Base-by-base conservation (phyloP, 108 stramenopile genomes). In the Cyclotella distinguenda region DNA sequence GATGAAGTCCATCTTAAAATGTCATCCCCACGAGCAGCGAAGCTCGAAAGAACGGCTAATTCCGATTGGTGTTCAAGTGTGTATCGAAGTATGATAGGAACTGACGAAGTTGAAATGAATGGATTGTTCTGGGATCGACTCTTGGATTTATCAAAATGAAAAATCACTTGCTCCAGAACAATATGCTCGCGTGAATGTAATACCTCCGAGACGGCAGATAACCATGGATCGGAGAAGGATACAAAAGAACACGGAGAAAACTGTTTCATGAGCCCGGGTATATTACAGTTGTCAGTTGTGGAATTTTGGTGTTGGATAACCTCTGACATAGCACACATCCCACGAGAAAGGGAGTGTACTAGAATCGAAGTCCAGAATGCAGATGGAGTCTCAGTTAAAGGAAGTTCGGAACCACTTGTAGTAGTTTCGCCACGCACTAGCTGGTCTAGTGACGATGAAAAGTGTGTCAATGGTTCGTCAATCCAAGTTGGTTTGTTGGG, bases 11-110 rank as follows among this genome's bases (percentile, higher is more conserved):
- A 72, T 19, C 42, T 39, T 19, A 53, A 40, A 32, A 77, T 60
- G 27, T 77, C 32, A 21, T 77, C 75, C 10, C 75, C 75, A 10
- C 56, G 33, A 31, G 75, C 75, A 36, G 57, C 55, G 51, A 71
- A 77, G 11, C 44, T 66, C 12, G 70, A 38, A 19, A 77, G 56
- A 13, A 58, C 65, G 16, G 75, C 64, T 7, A 77, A 59, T 39
- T 72, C 75, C 15, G 47, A 52, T 18, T 75, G 74, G 44, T 62
- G 43, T 53, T 67, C 52, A 19, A 75, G 66, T 12, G 74, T 28
- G 45, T 75, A 75, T 47, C 56, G 60, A 13, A 75, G 64, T 30
- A 75, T 67, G 16, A 49, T 45, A 22, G 74, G 74, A 22, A 67
- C 40, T 13, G 73, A 31, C 39, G 54, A 55, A 7, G 58, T 66